These are phyloP conservation scores for Astrocystis sublimbata DNA, from an alignment of 495 filamentous ascomycete species.

Conservation along the genomic window DNA sequence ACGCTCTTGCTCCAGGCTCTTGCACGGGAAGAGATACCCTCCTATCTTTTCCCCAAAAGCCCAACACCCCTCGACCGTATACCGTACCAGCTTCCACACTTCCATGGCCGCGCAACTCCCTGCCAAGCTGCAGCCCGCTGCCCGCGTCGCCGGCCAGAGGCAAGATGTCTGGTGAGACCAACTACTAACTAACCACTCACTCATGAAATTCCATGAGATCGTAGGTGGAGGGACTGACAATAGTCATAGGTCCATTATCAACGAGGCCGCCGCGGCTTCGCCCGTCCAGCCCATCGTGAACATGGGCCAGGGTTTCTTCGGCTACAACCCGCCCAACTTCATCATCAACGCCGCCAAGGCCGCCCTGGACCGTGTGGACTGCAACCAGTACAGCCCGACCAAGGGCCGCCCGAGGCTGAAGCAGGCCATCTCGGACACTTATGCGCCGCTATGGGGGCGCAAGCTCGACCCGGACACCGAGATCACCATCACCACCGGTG, in stretches of 20 bases:
- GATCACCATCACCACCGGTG: conserved; percentile 91
- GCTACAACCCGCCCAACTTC: conserved; percentile 93
- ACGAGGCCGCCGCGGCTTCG: conserved; percentile 81
- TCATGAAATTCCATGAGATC: neutral
- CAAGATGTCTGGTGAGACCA: conserved; percentile 88
- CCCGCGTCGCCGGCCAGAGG: conserved; percentile 73
- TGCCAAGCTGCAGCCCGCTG: conserved; percentile 63
- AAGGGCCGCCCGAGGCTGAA: conserved; percentile 87
- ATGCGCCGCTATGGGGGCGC: conserved; percentile 80
- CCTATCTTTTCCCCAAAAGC: neutral
- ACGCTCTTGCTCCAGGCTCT: neutral
- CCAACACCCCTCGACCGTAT: neutral
- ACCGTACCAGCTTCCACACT: conserved; percentile 30
- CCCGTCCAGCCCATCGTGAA: conserved; percentile 90
- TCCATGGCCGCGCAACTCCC: conserved; percentile 28
- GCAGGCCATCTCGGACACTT: conserved; percentile 88
- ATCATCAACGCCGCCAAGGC: conserved; percentile 88
- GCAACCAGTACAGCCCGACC: conserved; percentile 97
- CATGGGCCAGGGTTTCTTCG: conserved; percentile 97
- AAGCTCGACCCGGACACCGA: conserved; percentile 85
- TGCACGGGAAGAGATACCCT: conserved; percentile 3
- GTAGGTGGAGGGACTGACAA: neutral
- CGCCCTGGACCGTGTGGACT: conserved; percentile 89
- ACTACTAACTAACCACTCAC: neutral
- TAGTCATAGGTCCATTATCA: conserved; percentile 81